These are phyloP conservation scores for Colletotrichum cuscutae DNA, from an alignment of 2,329 filamentous ascomycete genomes.

Conservation along the genomic window DNA sequence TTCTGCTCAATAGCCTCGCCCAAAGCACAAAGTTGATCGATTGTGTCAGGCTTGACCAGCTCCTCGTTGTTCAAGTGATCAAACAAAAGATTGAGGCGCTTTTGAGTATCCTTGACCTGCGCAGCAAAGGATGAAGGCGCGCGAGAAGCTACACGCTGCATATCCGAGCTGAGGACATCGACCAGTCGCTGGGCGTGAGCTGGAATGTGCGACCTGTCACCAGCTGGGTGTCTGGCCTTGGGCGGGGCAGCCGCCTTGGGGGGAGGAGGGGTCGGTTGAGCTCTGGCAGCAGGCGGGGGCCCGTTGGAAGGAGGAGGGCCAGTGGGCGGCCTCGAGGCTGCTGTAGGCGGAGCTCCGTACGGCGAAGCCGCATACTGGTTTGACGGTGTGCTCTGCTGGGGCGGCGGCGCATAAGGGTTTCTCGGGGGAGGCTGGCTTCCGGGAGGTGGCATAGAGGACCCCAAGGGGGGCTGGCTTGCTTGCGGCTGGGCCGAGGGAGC, in stretches of 20 bases:
- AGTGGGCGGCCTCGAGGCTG: conserved; percentile 48
- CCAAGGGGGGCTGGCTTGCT: conserved; percentile 54
- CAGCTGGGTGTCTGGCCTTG: conserved; percentile 78
- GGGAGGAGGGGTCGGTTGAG: conserved; percentile 56
- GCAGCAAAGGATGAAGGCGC: conserved; percentile 88
- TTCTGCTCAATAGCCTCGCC: conserved; percentile 74
- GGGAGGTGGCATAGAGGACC: conserved; percentile 51
- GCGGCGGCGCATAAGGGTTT: conserved; percentile 55
- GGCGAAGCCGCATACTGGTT: conserved; percentile 72
- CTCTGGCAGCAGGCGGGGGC: conserved; percentile 38
- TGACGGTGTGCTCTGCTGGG: conserved; percentile 56
- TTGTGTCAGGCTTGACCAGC: conserved; percentile 82
- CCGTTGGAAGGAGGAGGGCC: conserved; percentile 53
- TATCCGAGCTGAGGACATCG: conserved; percentile 83
- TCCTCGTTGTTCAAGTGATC: conserved; percentile 98
- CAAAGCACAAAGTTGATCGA: conserved; percentile 72
- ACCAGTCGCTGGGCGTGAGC: conserved; percentile 79
- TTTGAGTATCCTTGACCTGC: conserved; percentile 94
- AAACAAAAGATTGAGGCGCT: conserved; percentile 91
- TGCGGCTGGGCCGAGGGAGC: conserved; percentile 66
- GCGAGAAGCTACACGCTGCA: conserved; percentile 87
- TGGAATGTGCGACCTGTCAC: conserved; percentile 92
- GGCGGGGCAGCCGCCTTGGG: conserved; percentile 61
- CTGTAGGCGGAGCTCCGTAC: conserved; percentile 50
- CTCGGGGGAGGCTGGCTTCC: conserved; percentile 55